phyloP scores from a whole-genome alignment of 768 basidiomycete species.

The Agaricus bisporus region DNA sequence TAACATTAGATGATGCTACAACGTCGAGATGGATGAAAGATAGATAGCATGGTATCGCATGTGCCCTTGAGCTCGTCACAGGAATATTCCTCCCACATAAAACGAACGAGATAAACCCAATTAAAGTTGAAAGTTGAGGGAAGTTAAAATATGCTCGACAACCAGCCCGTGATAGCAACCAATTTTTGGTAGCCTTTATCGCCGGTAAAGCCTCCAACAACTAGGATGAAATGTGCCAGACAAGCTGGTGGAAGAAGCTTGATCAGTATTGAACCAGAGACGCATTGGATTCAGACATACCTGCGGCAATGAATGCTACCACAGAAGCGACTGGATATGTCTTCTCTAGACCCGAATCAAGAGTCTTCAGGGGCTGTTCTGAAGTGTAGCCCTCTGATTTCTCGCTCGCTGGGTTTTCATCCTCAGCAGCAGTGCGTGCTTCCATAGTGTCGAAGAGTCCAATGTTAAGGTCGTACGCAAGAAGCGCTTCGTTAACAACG shows the following conservation, averaged over 20 bases:
- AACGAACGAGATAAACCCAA: too few relatives aligned
- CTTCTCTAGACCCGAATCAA: slow-evolving; percentile 12
- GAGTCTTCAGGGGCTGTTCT: slow-evolving; percentile 1
- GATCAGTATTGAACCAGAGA: not conserved
- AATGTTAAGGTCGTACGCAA: slow-evolving; percentile 43
- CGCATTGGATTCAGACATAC: slow-evolving; percentile 14
- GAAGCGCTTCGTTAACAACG: slow-evolving; percentile 41
- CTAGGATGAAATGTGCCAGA: slow-evolving; percentile 42
- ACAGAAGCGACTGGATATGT: slow-evolving; percentile 29
- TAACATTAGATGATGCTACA: too few relatives aligned
- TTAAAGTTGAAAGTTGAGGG: slow-evolving; percentile 1
- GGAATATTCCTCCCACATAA: too few relatives aligned
- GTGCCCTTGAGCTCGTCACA: too few relatives aligned
- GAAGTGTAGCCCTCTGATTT: slow-evolving; percentile 6
- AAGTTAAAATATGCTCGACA: slow-evolving; percentile 15
- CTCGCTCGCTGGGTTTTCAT: not conserved
- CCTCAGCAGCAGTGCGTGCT: slow-evolving; percentile 9
- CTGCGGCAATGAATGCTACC: slow-evolving; percentile 27
- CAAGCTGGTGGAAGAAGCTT: slow-evolving; percentile 29
- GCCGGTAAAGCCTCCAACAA: slow-evolving; percentile 41
- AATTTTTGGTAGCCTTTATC: slow-evolving; percentile 40
- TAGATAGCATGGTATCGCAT: too few relatives aligned
- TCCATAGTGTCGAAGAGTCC: slow-evolving; percentile 36
- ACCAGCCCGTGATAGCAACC: slow-evolving; percentile 33
- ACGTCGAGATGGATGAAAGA: too few relatives aligned